Evolutionary conservation across 1,284 basidiomycete species (phyloP).

Genomic region (Sutorius eximius): DNA sequence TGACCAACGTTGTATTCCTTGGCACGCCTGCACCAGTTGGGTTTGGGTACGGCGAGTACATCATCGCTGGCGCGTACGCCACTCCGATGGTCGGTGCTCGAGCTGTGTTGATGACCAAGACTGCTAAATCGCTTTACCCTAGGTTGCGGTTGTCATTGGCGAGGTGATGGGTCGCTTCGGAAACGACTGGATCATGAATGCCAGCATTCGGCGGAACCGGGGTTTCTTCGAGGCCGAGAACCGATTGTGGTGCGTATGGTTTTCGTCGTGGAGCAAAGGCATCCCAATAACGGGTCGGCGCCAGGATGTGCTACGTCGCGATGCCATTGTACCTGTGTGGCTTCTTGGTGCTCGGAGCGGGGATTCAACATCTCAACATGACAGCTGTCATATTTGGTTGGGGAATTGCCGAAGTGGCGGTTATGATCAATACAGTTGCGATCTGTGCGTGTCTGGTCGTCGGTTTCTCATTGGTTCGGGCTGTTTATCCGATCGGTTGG

Average conservation of each 20-base stretch:
- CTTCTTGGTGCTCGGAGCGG: conserved; percentile 58
- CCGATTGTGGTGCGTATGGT: conserved; percentile 55
- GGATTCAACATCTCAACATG: conserved; percentile 56
- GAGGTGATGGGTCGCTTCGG: conserved; percentile 65
- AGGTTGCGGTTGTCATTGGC: conserved; percentile 67
- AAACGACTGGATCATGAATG: conserved; percentile 67
- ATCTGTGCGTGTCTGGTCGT: conserved; percentile 44
- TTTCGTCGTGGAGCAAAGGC: background rate
- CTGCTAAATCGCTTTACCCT: background rate
- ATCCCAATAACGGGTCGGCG: background rate
- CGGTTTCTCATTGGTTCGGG: background rate
- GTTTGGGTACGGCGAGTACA: conserved; percentile 54
- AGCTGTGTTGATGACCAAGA: background rate
- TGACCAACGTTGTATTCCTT: conserved; percentile 70
- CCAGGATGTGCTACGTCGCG: conserved; percentile 65
- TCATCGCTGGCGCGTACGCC: conserved; percentile 57
- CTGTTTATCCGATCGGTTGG: background rate
- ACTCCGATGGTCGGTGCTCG: conserved; percentile 56
- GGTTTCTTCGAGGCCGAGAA: conserved; percentile 74
- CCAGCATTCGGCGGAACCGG: conserved; percentile 55
- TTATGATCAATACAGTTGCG: conserved; percentile 68
- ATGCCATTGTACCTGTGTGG: conserved; percentile 64
- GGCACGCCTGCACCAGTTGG: conserved; percentile 57
- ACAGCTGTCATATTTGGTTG: conserved; percentile 64
- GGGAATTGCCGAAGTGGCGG: conserved; percentile 59